Conservation (phyloP, 2,329 filamentous ascomycete species). For the Helicocarpus griseus region DNA sequence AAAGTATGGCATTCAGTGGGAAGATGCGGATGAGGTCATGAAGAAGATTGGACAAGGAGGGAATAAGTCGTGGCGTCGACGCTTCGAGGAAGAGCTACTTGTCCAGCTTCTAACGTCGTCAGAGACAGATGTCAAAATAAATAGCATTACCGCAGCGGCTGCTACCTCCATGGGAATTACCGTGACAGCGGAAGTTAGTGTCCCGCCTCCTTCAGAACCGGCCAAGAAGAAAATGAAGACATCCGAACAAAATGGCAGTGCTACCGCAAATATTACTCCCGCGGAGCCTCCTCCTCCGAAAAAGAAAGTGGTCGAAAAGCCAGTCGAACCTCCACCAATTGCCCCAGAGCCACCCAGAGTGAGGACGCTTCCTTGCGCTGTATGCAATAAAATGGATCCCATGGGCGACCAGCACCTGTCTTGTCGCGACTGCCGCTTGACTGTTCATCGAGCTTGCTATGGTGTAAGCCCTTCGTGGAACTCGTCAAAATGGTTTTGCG, state of each 20-base stretch:
- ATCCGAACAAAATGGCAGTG: constrained; percentile 41
- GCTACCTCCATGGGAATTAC: constrained; percentile 35
- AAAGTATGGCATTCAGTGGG: constrained; percentile 91
- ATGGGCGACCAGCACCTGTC: constrained; percentile 62
- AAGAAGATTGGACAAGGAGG: constrained; percentile 77
- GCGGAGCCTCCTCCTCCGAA: constrained; percentile 48
- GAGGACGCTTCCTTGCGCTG: constrained; percentile 68
- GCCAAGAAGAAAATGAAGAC: constrained; percentile 53
- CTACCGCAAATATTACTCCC: constrained; percentile 34
- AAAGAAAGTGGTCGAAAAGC: constrained; percentile 49
- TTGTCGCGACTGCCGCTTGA: constrained; percentile 81
- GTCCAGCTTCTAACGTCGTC: constrained; percentile 36
- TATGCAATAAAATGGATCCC: constrained; percentile 68
- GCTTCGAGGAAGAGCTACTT: constrained; percentile 77
- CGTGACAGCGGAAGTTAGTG: constrained; percentile 23
- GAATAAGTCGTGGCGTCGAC: constrained; percentile 74
- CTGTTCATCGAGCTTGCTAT: constrained; percentile 87
- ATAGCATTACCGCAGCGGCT: constrained; percentile 32
- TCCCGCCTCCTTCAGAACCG: constrained; percentile 36
- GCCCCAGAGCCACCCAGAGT: constrained; percentile 72
- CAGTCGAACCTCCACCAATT: constrained; percentile 47
- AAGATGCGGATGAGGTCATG: constrained; percentile 80
- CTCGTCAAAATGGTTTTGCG: constrained; percentile 80
- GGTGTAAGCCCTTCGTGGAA: constrained; percentile 64
- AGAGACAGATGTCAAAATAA: constrained; percentile 36